Evolutionary conservation across 129 eudicot species (phyloP), one percentile per base, ranked within the genome.

Genomic region (Ambrosia artemisiifolia): DNA sequence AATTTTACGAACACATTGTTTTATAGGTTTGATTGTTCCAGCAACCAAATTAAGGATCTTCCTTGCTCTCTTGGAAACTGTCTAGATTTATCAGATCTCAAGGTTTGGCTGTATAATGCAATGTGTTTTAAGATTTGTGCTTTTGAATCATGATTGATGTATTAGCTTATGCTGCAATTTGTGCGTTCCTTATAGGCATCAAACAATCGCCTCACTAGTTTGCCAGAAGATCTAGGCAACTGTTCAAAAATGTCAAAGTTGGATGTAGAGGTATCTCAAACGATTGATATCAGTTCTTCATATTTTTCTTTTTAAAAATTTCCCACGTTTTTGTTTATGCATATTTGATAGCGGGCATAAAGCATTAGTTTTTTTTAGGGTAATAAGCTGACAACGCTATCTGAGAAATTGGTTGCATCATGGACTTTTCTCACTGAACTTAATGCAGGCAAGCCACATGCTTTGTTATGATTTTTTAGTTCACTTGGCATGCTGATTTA

Each of bases 381-480:
- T 71, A 95, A 95, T 79, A 95, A 86, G 84, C 77, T 95, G 34
- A 78, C 84, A 44, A 57, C 71, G 76, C 67, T 91, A 16, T 75
- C 94, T 11, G 88, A 88, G 65, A 80, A 84, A 44, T 24, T 85
- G 63, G 79, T 95, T 70, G 89, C 87, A 13, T 86, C 99, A 46
- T 95, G 97, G 88, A 85, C 83, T 16, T 75, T 78, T 89, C 99
- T 95, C 61, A 84, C 83, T 34, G 99, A 95, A 80, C 84, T 95
- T 24, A 95, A 88, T 83, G 99, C 99, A 59, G 86, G 99, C 86
- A 84, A 68, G 69, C 55, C 66, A 30, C 8, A 35, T 69, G 68
- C 63, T 62, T 73, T 40, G 28, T 28, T 47, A 72, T 18, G 14
- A 24, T 14, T 76, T 19, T 74, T 14, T 65, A 56, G 30, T 38